Percentiles rank a stretch among this genome's conserved stretches.
Evolutionary conservation across 306 rosid species (phyloP).

Genomic region (Ammopiptanthus mongolicus): DNA sequence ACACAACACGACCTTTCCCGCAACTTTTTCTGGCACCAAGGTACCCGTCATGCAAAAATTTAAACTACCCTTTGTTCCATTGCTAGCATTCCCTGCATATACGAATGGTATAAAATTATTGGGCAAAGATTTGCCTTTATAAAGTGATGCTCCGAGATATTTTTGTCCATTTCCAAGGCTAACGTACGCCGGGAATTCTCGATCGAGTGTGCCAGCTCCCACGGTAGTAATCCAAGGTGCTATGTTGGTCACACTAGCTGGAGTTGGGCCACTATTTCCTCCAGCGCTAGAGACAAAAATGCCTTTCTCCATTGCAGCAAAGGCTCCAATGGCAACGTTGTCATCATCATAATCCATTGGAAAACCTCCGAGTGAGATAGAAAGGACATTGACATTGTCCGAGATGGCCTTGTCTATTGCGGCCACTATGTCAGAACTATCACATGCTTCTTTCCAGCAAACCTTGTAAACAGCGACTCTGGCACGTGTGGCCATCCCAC

Average conservation of each 20-base stretch:
- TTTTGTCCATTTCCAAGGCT: conserved; percentile 65
- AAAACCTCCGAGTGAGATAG: conserved; percentile 69
- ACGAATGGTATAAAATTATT: conserved; percentile 30
- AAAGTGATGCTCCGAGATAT: conserved; percentile 59
- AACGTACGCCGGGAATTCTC: conserved; percentile 65
- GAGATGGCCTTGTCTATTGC: conserved; percentile 70
- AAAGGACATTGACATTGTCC: conserved; percentile 64
- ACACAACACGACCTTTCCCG: conserved; percentile 66
- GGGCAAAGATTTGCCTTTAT: conserved; percentile 25
- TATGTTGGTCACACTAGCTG: conserved; percentile 35
- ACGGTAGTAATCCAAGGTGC: conserved; percentile 96
- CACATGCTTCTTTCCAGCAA: conserved; percentile 58
- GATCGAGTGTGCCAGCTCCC: conserved; percentile 90
- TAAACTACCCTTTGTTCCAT: neutral
- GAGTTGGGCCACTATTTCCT: conserved; percentile 63
- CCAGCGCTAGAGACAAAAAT: conserved; percentile 64
- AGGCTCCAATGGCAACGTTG: conserved; percentile 60
- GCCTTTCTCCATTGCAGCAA: conserved; percentile 78
- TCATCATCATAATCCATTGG: conserved; percentile 43
- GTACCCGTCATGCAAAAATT: conserved; percentile 43
- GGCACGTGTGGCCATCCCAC: conserved; percentile 77
- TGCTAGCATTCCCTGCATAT: conserved; percentile 55
- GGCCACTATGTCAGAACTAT: conserved; percentile 52
- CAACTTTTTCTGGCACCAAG: conserved; percentile 50
- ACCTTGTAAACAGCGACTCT: conserved; percentile 72